Evolutionary conservation across 768 basidiomycete genomes (phyloP).

Genomic region (Tylopilus cervinicoccineus): DNA sequence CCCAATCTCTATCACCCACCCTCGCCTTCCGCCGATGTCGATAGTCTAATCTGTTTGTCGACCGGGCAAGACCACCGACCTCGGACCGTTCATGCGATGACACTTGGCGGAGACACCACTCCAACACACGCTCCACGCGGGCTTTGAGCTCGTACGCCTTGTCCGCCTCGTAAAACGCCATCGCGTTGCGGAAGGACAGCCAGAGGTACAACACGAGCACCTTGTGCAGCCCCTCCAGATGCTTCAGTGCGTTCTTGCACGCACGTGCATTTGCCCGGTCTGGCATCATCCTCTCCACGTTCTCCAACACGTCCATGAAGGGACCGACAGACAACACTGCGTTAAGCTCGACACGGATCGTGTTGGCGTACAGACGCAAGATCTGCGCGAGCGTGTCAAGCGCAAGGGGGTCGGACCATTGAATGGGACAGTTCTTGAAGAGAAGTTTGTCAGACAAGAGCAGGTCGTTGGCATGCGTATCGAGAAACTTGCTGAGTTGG

Average conservation of each 20-base stretch:
- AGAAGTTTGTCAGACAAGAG: conserved; percentile 42
- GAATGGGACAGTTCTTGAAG: conserved; percentile 36
- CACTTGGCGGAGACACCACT: conserved; percentile 52
- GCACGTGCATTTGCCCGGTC: background rate
- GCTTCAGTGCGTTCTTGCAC: conserved; percentile 18
- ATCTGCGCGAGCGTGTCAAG: conserved; percentile 19
- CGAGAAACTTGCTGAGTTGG: conserved; percentile 41
- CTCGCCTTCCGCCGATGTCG: conserved; percentile 14
- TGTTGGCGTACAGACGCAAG: conserved; percentile 33
- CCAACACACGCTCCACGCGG: conserved; percentile 62
- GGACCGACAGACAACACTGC: conserved; percentile 20
- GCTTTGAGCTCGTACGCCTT: conserved; percentile 52
- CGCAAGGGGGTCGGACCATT: conserved; percentile 19
- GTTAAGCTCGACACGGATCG: conserved; percentile 21
- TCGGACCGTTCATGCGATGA: conserved; percentile 20
- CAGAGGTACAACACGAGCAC: conserved; percentile 78
- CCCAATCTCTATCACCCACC: conserved; percentile 11
- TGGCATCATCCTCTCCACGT: conserved; percentile 25
- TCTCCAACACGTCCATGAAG: conserved; percentile 17
- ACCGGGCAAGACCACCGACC: background rate
- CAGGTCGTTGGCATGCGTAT: conserved; percentile 34
- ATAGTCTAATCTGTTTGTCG: conserved; percentile 18
- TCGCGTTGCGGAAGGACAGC: conserved; percentile 67
- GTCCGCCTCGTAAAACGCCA: conserved; percentile 59
- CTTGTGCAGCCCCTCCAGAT: conserved; percentile 78